Percentiles rank a stretch among this genome's conserved stretches.
phyloP scores from a whole-genome alignment of 306 rosid genomes.

The Trifolium repens region DNA sequence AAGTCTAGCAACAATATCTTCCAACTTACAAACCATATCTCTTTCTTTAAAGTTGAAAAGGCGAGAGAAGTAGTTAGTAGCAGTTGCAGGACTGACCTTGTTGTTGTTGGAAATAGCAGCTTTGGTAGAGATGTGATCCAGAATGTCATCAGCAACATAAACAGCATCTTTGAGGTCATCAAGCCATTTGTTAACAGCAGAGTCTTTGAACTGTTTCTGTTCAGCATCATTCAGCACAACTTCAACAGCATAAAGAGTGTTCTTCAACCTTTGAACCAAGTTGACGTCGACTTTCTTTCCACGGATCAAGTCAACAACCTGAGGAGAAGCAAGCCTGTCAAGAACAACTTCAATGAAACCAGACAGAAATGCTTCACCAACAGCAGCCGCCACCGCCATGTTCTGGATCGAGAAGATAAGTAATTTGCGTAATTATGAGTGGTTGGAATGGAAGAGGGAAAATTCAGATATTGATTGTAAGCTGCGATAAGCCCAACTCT shows the following conservation, averaged over 20 bases:
- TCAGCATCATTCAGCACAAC: conserved; percentile 46
- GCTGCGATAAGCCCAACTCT: too few species aligned
- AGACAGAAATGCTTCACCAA: conserved; percentile 20
- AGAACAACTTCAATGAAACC: conserved; percentile 5
- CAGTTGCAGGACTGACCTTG: background rate
- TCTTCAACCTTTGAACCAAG: conserved; percentile 27
- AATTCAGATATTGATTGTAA: too few species aligned
- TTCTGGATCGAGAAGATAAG: background rate
- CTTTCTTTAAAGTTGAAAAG: conserved; percentile 1
- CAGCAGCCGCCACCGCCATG: background rate
- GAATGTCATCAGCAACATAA: conserved; percentile 7
- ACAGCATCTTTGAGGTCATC: conserved; percentile 40
- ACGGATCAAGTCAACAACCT: background rate
- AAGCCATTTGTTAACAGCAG: conserved; percentile 42
- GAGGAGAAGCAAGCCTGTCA: conserved; percentile 17
- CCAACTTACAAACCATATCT: background rate
- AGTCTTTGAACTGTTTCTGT: conserved; percentile 33
- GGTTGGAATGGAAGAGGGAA: too few species aligned
- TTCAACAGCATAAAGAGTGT: conserved; percentile 7
- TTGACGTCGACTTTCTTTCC: background rate
- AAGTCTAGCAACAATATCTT: conserved; percentile 7
- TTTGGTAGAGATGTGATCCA: conserved; percentile 18
- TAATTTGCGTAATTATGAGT: too few species aligned
- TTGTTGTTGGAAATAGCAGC: background rate
- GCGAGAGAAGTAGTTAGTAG: background rate